Conservation (phyloP, 2,329 filamentous ascomycete species). For the Nemania sp. region DNA sequence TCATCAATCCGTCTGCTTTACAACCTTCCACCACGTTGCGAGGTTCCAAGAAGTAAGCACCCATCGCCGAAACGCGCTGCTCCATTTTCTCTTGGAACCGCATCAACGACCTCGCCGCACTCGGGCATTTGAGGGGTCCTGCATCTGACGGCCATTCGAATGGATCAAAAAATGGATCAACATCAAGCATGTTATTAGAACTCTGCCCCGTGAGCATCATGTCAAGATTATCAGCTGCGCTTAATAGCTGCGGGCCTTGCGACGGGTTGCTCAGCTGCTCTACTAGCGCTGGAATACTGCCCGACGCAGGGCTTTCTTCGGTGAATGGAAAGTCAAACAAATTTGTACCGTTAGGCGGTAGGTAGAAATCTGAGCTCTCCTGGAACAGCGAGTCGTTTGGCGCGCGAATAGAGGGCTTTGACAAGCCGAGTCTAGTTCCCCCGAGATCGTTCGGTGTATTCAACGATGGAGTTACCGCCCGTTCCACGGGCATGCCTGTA, state of each 20-base stretch:
- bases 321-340: no score
- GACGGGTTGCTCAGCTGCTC: no score
- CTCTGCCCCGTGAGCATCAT: neutral
- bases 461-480: no score
- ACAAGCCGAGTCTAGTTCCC: no score
- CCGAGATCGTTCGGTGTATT: no score
- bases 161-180: conserved; percentile 1
- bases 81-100: conserved; percentile 2
- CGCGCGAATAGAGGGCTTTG: no score
- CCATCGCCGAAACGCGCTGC: neutral
- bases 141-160: neutral
- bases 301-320: no score
- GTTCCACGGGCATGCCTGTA: neutral
- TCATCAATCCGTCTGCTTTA: neutral
- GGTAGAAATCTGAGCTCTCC: no score
- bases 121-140: neutral
- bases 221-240: neutral
- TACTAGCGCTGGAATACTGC: no score
- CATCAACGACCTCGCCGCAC: conserved; percentile 1
- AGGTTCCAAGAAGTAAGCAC: neutral
- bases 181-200: conserved; percentile 1
- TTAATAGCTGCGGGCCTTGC: no score
- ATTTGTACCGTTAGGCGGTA: no score
- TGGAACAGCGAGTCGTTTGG: no score
- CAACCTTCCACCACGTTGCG: conserved; percentile 4